These are phyloP conservation scores for Cercospora brassicicola DNA, from an alignment of 2,329 filamentous ascomycete species.

Conservation along the genomic window DNA sequence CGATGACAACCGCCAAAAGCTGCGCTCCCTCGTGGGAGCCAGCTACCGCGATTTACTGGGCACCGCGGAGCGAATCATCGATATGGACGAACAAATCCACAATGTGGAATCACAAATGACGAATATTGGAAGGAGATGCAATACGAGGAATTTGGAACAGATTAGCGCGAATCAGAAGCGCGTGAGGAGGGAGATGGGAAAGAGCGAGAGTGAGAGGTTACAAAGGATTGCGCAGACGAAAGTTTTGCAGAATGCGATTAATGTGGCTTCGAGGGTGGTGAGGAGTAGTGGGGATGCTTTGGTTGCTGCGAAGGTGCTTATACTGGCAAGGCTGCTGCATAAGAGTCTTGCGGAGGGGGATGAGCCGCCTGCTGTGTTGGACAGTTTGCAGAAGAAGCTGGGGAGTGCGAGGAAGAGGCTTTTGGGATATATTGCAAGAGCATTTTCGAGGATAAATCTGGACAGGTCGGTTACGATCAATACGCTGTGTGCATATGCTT, in stretches of 20 bases:
- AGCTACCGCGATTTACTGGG: slow-evolving; percentile 86
- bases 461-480: slow-evolving; percentile 60
- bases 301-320: slow-evolving; percentile 63
- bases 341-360: slow-evolving; percentile 65
- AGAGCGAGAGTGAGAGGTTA: slow-evolving; percentile 16
- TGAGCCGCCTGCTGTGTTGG: slow-evolving; percentile 54
- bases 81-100: slow-evolving; percentile 79
- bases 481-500: slow-evolving; percentile 76
- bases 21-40: slow-evolving; percentile 64
- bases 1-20: slow-evolving; percentile 64
- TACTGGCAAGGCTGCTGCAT: slow-evolving; percentile 71
- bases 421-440: slow-evolving; percentile 63
- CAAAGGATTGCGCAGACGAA: slow-evolving; percentile 29
- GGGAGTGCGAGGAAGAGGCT: slow-evolving; percentile 63
- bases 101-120: slow-evolving; percentile 69
- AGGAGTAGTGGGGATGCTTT: slow-evolving; percentile 54
- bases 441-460: slow-evolving; percentile 41
- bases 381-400: slow-evolving; percentile 64
- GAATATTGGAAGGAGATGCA: slow-evolving; percentile 74
- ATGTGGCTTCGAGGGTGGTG: slow-evolving; percentile 55
- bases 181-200: slow-evolving; percentile 19
- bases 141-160: slow-evolving; percentile 66
- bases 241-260: slow-evolving; percentile 58
- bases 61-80: slow-evolving; percentile 89
- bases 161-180: slow-evolving; percentile 54